phyloP scores from a whole-genome alignment of 2,329 filamentous ascomycete species.

The Teratosphaeria pseudoeucalypti region DNA sequence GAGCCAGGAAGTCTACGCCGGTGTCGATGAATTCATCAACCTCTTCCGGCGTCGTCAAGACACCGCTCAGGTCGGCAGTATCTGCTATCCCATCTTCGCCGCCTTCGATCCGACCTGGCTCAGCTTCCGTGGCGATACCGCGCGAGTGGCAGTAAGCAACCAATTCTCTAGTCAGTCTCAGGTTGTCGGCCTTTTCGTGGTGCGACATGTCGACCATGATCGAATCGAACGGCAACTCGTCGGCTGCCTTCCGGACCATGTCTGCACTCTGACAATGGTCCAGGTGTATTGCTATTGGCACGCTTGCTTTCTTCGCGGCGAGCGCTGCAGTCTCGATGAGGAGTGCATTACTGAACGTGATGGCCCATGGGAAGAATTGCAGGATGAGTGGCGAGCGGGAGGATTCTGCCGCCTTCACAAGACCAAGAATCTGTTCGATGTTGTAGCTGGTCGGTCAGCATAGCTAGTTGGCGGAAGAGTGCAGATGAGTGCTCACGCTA shows the following conservation, averaged over 20 bases:
- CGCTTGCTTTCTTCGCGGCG: conserved; percentile 31
- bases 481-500: conserved; percentile 1
- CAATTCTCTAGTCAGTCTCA: conserved; percentile 52
- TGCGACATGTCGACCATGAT: conserved; percentile 73
- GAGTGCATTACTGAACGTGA: conserved; percentile 49
- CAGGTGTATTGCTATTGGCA: conserved; percentile 36
- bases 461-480: background rate
- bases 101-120: conserved; percentile 60
- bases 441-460: conserved; percentile 28
- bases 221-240: conserved; percentile 47
- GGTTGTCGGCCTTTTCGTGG: conserved; percentile 59
- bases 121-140: conserved; percentile 59
- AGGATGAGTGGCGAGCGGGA: conserved; percentile 59
- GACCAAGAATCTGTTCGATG: conserved; percentile 58
- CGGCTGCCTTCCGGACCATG: conserved; percentile 26
- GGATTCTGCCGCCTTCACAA: conserved; percentile 57
- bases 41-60: conserved; percentile 59
- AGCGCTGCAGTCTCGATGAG: conserved; percentile 37
- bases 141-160: conserved; percentile 53
- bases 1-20: conserved; percentile 64
- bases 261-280: conserved; percentile 37
- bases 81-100: conserved; percentile 66
- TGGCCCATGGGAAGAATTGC: conserved; percentile 66
- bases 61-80: conserved; percentile 49
- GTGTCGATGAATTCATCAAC: conserved; percentile 59